Evolutionary conservation across 2,329 filamentous ascomycete genomes (phyloP).

Genomic region (Aspergillus fumigatiaffinis): DNA sequence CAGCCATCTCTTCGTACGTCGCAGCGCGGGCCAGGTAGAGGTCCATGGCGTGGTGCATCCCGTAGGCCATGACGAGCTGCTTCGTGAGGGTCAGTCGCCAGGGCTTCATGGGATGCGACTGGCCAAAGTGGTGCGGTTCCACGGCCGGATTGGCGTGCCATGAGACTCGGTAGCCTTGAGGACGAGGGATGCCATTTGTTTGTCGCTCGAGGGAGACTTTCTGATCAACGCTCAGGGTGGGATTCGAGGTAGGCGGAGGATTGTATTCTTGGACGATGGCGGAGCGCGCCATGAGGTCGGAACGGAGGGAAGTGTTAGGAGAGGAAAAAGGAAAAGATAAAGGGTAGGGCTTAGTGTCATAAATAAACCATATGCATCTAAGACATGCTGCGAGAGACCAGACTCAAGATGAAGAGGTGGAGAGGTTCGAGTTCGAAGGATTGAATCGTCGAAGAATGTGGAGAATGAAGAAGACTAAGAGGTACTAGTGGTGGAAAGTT

Average conservation of each 20-base stretch:
- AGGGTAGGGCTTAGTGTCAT: not conserved
- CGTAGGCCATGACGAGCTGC: constrained; percentile 88
- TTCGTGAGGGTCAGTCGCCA: constrained; percentile 96
- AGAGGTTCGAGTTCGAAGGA: not conserved
- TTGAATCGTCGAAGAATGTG: not conserved
- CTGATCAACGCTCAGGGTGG: constrained; percentile 47
- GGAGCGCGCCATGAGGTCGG: constrained; percentile 37
- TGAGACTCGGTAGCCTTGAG: constrained; percentile 84
- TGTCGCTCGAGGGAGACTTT: constrained; percentile 54
- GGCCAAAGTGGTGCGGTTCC: constrained; percentile 94
- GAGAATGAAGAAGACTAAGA: not conserved
- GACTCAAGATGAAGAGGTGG: not conserved
- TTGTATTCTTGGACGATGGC: constrained; percentile 50
- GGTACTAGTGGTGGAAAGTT: not conserved
- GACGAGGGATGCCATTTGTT: constrained; percentile 67
- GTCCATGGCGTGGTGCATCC: constrained; percentile 96
- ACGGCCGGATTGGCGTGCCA: constrained; percentile 95
- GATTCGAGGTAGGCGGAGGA: constrained; percentile 32
- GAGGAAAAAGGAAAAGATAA: constrained; percentile 3
- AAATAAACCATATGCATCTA: not conserved
- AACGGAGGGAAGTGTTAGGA: constrained; percentile 1
- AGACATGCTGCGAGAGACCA: not conserved
- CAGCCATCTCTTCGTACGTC: constrained; percentile 78
- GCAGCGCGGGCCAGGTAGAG: constrained; percentile 81
- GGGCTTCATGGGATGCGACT: constrained; percentile 97